Percentiles rank a stretch among this genome's conserved stretches.
phyloP scores from a whole-genome alignment of 805 yeast species.

The Candida manassasensis region DNA sequence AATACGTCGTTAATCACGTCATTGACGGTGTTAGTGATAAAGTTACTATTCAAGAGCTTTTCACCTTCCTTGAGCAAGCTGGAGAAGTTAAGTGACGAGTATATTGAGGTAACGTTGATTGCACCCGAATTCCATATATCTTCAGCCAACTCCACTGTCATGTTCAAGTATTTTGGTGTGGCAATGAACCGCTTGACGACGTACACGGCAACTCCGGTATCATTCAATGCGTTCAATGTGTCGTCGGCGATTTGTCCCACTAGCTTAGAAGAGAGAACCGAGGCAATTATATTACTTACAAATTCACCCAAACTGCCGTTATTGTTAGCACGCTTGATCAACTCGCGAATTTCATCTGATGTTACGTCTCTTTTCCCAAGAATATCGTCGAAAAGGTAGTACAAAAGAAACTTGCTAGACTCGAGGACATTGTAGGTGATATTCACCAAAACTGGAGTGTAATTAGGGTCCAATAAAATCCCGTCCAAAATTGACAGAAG shows the following conservation, averaged over 20 bases:
- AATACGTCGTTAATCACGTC: conserved; percentile 7
- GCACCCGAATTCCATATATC: conserved; percentile 26
- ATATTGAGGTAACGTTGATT: conserved; percentile 14
- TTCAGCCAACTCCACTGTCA: conserved; percentile 29
- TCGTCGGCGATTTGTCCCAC: conserved; percentile 16
- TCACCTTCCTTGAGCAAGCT: conserved; percentile 17
- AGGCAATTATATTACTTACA: conserved; percentile 23
- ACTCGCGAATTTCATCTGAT: conserved; percentile 1
- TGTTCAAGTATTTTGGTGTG: conserved; percentile 29
- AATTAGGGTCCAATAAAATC: conserved; percentile 28
- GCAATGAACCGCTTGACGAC: conserved; percentile 32
- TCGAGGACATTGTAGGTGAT: conserved; percentile 27
- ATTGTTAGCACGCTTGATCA: conserved; percentile 9
- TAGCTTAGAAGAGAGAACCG: conserved; percentile 25
- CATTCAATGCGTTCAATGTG: conserved; percentile 31
- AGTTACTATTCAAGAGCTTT: conserved; percentile 13
- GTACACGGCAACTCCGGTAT: conserved; percentile 37
- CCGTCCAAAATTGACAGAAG: conserved; percentile 32
- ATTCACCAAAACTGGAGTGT: conserved; percentile 28
- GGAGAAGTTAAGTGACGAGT: conserved; percentile 23
- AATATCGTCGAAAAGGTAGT: conserved; percentile 17
- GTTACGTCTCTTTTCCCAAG: conserved; percentile 16
- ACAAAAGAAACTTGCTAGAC: conserved; percentile 24
- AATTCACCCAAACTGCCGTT: conserved; percentile 23
- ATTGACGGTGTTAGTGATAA: conserved; percentile 19